Base-by-base conservation (phyloP, 768 basidiomycete genomes). In the Albatrellus ellisii region DNA sequence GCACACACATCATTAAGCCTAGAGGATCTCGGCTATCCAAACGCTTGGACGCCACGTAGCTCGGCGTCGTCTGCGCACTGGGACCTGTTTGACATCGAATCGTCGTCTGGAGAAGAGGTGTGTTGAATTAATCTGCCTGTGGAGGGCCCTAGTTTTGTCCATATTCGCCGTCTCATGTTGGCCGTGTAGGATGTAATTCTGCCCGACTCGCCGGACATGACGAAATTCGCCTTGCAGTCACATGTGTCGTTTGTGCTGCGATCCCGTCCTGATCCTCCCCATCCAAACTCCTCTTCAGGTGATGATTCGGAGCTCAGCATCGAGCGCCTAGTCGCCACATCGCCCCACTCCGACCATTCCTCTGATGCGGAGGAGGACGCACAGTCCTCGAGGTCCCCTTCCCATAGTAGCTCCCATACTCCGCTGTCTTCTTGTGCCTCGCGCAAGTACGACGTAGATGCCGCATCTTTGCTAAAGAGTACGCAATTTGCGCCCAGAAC, bases 151-250 rank as follows among this genome's bases (percentile, higher is more conserved):
- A 33, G 22, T 26, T 14, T 42, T 34, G 26, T 24, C 33, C 40
- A 34, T 48, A 41, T 50, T 44, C 31, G 25, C 22, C 32, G 27
- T 31, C 39, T 41, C 28, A 20, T 22, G 15, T 39, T 26, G 37
- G 37, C 22, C 22, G 24, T 39, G 37, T 39, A 50, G 49, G 49
- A 50, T 20, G 49, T 50, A 33, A 47, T 43, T 29, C 41, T 45
- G 21, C 28, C 42, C 49, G 43, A 50, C 29, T 48, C 49, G 17
- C 41, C 47, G 14, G 38, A 48, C 28, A 25, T 38, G 17, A 34
- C 43, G n/a, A 48, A 48, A 38, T 50, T 50, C 49, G 44, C 20
- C n/a, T 22, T 41, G 27, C 39, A 44, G 26, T 40, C 48, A 22
- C 47, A 41, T 33, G 34, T 44, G 22, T 36, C 43, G 7, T n/a